Percentiles rank a stretch among this genome's conserved stretches.
Conservation (phyloP, 169 alveolate species). For the Plasmodium gaboni region DNA sequence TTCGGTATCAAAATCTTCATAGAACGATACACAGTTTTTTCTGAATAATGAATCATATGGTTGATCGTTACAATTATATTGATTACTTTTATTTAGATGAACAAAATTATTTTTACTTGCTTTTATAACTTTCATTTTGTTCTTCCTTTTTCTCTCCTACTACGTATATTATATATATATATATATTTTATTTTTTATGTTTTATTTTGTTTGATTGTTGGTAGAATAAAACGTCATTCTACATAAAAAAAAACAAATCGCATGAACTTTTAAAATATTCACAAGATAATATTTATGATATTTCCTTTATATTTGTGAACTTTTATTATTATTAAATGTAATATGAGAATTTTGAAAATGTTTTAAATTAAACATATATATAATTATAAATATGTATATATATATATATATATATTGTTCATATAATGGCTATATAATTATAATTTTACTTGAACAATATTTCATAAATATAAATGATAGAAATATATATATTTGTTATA, state of each 20-base stretch:
- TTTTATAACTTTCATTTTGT: conserved; percentile 48
- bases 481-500: no score
- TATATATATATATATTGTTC: no score
- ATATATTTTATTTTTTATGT: neutral
- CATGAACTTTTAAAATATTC: neutral
- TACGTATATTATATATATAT: neutral
- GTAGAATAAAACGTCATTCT: neutral
- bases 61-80: conserved; percentile 9
- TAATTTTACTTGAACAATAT: no score
- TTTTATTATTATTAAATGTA: no score
- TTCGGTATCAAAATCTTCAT: conserved; percentile 49
- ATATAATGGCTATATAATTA: no score
- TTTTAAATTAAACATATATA: no score
- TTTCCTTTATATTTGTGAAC: no score
- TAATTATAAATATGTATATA: no score
- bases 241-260: neutral
- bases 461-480: no score
- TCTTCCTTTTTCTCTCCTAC: neutral
- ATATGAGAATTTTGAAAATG: no score
- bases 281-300: no score
- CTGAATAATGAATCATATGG: conserved; percentile 46
- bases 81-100: conserved; percentile 7
- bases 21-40: conserved; percentile 29
- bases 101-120: conserved; percentile 19
- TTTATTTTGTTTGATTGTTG: neutral